phyloP scores from a whole-genome alignment of 2,329 filamentous ascomycete species.

The Colletotrichum caudatum region DNA sequence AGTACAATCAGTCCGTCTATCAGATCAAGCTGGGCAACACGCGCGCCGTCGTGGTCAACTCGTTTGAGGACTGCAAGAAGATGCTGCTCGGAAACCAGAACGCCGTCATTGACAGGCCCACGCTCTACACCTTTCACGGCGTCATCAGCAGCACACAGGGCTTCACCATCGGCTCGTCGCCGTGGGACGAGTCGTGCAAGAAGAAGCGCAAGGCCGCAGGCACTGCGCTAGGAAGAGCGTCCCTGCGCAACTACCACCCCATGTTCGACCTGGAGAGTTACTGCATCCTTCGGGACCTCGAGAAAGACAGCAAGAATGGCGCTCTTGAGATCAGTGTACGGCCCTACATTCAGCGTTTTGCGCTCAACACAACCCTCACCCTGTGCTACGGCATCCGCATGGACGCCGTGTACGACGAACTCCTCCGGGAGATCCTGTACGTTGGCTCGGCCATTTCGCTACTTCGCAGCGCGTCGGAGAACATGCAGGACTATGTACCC shows the following conservation, averaged over 20 bases:
- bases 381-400: slow-evolving; percentile 86
- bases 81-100: slow-evolving; percentile 86
- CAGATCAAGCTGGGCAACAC: slow-evolving; percentile 75
- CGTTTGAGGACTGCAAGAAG: slow-evolving; percentile 78
- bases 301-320: slow-evolving; percentile 73
- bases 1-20: slow-evolving; percentile 71
- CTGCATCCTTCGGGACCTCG: slow-evolving; percentile 59
- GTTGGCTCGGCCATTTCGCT: slow-evolving; percentile 83
- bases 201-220: slow-evolving; percentile 81
- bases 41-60: slow-evolving; percentile 82
- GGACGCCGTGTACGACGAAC: slow-evolving; percentile 73
- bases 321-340: slow-evolving; percentile 71
- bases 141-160: slow-evolving; percentile 82
- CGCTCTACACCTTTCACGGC: slow-evolving; percentile 83
- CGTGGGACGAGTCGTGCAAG: slow-evolving; percentile 87
- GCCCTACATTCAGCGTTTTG: slow-evolving; percentile 81
- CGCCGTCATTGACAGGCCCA: slow-evolving; percentile 80
- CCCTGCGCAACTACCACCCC: slow-evolving; percentile 83
- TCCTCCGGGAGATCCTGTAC: slow-evolving; percentile 79
- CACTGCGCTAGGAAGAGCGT: slow-evolving; percentile 81
- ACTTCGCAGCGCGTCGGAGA: slow-evolving; percentile 83
- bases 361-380: slow-evolving; percentile 81
- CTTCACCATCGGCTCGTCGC: slow-evolving; percentile 85
- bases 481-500: slow-evolving; percentile 89
- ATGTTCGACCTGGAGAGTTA: slow-evolving; percentile 78